Evolutionary conservation across 129 eudicot genomes (phyloP).

Genomic region (Arctium lappa): DNA sequence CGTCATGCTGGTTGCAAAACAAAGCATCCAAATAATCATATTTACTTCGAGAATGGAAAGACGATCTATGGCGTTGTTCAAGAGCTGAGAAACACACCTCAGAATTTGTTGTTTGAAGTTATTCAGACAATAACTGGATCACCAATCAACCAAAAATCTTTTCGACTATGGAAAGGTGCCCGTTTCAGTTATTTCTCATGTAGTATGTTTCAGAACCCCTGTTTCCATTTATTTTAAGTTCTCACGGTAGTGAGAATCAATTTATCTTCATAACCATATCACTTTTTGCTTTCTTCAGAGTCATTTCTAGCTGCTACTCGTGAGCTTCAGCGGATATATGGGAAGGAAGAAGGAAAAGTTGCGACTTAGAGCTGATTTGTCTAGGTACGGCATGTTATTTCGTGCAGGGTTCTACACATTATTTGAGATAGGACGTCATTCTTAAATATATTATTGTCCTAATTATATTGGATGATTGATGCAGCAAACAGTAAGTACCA

Average conservation of each 20-base stretch:
- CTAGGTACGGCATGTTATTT: conserved; percentile 28
- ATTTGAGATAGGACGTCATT: not conserved
- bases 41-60: conserved; percentile 65
- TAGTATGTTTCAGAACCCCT: conserved; percentile 2
- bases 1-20: conserved; percentile 74
- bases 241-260: not conserved
- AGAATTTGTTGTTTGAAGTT: conserved; percentile 55
- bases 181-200: not conserved
- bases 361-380: conserved; percentile 28
- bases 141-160: conserved; percentile 59
- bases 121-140: conserved; percentile 69
- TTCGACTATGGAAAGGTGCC: conserved; percentile 66
- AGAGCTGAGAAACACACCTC: conserved; percentile 65
- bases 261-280: conserved; percentile 10
- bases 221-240: not conserved
- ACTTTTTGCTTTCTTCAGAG: conserved; percentile 29
- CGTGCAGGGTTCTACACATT: conserved; percentile 8
- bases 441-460: not conserved
- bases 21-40: conserved; percentile 74
- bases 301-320: conserved; percentile 65
- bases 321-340: conserved; percentile 67
- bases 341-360: conserved; percentile 43
- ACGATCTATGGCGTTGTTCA: conserved; percentile 66
- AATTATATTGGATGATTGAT: conserved; percentile 11
- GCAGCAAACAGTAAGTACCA: conserved; percentile 17